These are phyloP conservation scores for Quercus alba DNA, from an alignment of 306 rosid genomes.

Conservation along the genomic window DNA sequence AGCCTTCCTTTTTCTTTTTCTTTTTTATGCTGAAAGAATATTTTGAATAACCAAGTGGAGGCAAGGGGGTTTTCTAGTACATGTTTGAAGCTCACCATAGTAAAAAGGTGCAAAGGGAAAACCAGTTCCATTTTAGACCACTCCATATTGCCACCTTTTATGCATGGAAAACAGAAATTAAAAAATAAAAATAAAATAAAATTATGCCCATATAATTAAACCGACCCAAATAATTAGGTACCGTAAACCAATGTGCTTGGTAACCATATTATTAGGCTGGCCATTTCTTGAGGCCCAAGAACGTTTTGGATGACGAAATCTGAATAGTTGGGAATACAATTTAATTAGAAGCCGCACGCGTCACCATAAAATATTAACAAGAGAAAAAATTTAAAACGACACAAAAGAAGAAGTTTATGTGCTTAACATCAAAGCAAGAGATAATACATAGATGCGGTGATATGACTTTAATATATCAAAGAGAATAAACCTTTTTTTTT, in stretches of 20 bases:
- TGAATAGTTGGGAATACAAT: not conserved
- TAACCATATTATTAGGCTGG: not conserved
- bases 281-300: slow-evolving; percentile 39
- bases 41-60: not conserved
- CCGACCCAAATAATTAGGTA: not conserved
- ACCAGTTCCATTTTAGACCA: not conserved
- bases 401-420: not conserved
- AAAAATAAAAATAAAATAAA: not conserved
- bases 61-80: not conserved
- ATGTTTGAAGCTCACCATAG: not conserved
- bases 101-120: too few species aligned
- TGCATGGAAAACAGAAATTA: not conserved
- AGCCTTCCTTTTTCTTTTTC: too few species aligned
- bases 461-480: not conserved
- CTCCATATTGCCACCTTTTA: not conserved
- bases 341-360: slow-evolving; percentile 44
- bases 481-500: not conserved
- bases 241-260: slow-evolving; percentile 16
- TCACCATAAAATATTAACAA: slow-evolving; percentile 15
- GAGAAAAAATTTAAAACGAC: not conserved
- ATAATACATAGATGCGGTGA: not conserved
- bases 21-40: too few species aligned
- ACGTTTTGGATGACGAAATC: slow-evolving; percentile 12
- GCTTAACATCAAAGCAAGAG: too few species aligned
- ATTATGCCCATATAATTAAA: too few species aligned